phyloP scores from a whole-genome alignment of 2,329 filamentous ascomycete species.

The Plectosphaerella plurivora region DNA sequence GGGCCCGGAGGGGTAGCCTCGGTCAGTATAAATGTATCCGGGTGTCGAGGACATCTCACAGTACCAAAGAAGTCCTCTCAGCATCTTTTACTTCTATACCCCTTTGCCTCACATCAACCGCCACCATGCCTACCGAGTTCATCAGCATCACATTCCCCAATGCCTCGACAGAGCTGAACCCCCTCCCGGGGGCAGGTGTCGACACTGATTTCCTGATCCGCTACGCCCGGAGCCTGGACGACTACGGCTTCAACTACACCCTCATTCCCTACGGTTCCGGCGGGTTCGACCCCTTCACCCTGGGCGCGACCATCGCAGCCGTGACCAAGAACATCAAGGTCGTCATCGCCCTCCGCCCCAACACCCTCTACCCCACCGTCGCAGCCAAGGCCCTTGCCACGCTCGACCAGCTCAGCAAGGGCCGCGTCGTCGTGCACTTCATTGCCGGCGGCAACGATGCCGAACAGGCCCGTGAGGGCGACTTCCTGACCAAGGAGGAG shows the following conservation, averaged over 20 bases:
- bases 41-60: too few species aligned
- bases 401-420: slow-evolving; percentile 53
- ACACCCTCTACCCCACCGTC: slow-evolving; percentile 58
- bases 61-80: too few species aligned
- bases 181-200: slow-evolving; percentile 44
- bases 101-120: too few species aligned
- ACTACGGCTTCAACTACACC: slow-evolving; percentile 59
- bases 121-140: slow-evolving; percentile 45
- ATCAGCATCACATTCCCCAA: slow-evolving; percentile 56
- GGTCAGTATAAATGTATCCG: too few species aligned
- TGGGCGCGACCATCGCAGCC: slow-evolving; percentile 52
- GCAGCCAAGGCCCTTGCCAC: slow-evolving; percentile 59
- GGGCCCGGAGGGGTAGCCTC: too few species aligned
- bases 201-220: slow-evolving; percentile 52
- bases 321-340: slow-evolving; percentile 55
- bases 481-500: slow-evolving; percentile 53
- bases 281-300: slow-evolving; percentile 52
- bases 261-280: slow-evolving; percentile 55
- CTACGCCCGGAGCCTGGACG: slow-evolving; percentile 53
- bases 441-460: slow-evolving; percentile 58
- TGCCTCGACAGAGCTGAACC: slow-evolving; percentile 49
- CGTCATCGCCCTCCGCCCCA: slow-evolving; percentile 58
- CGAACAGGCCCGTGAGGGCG: slow-evolving; percentile 57
- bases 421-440: slow-evolving; percentile 57
- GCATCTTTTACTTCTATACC: too few species aligned